Conservation (phyloP, 345 rosid species). For the Salix udensis region DNA sequence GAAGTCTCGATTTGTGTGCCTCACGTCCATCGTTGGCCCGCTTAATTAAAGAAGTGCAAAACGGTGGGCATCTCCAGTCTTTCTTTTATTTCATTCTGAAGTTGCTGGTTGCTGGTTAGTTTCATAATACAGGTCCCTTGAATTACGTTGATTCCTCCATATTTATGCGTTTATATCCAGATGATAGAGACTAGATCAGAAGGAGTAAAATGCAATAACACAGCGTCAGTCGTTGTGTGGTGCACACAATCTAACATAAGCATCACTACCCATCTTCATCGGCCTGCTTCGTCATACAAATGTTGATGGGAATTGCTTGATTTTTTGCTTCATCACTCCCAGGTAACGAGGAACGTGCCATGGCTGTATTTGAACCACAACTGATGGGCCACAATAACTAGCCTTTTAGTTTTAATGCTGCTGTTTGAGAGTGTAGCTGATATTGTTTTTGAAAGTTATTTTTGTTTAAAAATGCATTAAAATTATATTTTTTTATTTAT, state of each 20-base stretch:
- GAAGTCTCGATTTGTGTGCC: neutral
- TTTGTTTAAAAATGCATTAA: too few species aligned
- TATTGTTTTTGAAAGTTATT: too few species aligned
- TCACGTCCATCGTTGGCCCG: neutral
- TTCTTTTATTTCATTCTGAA: neutral
- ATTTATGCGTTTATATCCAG: too few species aligned
- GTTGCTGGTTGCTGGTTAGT: too few species aligned
- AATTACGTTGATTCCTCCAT: too few species aligned
- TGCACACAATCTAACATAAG: neutral
- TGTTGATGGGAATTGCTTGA: neutral
- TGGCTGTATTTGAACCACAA: too few species aligned
- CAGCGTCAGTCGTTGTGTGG: too few species aligned
- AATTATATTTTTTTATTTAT: too few species aligned
- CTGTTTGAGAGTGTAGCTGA: too few species aligned
- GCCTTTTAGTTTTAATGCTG: neutral
- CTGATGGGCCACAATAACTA: neutral
- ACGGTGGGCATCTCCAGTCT: too few species aligned
- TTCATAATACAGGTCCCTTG: fast-evolving
- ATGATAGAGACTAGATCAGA: too few species aligned
- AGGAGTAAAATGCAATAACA: neutral
- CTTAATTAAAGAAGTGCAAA: too few species aligned
- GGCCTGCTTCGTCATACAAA: neutral
- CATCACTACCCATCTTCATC: neutral
- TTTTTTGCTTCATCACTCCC: neutral
- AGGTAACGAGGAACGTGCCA: neutral